These are phyloP conservation scores for Fennellomyces sp. DNA, from an alignment of 371 early-diverging fungal genomes.

Conservation along the genomic window DNA sequence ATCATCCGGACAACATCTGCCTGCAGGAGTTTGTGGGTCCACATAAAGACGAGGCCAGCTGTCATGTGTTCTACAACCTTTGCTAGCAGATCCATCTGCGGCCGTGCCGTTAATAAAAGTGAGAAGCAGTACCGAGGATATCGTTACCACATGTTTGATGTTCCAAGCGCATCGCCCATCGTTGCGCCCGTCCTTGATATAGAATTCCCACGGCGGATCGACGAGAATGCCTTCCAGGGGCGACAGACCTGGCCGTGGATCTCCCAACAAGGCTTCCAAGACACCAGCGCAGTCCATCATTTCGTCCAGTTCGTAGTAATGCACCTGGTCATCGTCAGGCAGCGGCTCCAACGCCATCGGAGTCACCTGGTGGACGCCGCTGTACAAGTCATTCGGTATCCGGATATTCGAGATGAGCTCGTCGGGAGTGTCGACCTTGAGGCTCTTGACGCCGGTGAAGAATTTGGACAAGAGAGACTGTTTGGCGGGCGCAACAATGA, in stretches of 20 bases:
- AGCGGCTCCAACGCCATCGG: constrained; percentile 12
- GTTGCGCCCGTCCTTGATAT: constrained; percentile 55
- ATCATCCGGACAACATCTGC: constrained; percentile 62
- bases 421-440: constrained; percentile 47
- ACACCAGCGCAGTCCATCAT: constrained; percentile 30
- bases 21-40: constrained; percentile 65
- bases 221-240: constrained; percentile 58
- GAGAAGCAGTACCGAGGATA: neutral
- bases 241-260: constrained; percentile 11
- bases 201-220: constrained; percentile 70
- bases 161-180: constrained; percentile 53
- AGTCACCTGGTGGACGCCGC: constrained; percentile 42
- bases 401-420: constrained; percentile 37
- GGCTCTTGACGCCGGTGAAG: constrained; percentile 45
- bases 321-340: neutral
- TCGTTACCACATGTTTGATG: constrained; percentile 36
- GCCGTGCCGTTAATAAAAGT: too few relatives aligned
- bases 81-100: constrained; percentile 49
- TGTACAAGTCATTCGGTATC: constrained; percentile 46
- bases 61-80: constrained; percentile 51
- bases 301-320: constrained; percentile 30
- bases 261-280: constrained; percentile 20
- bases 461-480: constrained; percentile 44
- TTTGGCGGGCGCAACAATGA: neutral
- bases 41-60: constrained; percentile 62